Percentiles rank a stretch among this genome's conserved stretches.
Evolutionary conservation across 768 basidiomycete species (phyloP).

Genomic region (Suillus subluteus): DNA sequence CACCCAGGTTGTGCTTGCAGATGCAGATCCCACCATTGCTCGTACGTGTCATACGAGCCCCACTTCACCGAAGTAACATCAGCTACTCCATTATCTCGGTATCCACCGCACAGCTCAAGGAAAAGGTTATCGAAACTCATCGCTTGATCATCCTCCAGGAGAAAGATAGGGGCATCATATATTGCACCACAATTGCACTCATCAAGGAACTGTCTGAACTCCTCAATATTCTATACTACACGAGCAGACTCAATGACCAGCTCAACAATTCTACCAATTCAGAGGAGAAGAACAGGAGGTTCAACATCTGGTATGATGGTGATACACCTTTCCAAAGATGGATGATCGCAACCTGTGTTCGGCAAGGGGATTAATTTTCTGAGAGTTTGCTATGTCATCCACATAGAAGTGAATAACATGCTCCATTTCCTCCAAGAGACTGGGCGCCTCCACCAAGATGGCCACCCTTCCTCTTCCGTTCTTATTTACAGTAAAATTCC

Average conservation of each 20-base stretch:
- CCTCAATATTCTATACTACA: slow-evolving; percentile 6
- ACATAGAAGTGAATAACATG: slow-evolving; percentile 3
- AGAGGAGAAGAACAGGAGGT: slow-evolving; percentile 7
- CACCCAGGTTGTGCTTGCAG: slow-evolving; percentile 4
- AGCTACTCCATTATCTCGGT: not conserved
- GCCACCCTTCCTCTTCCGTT: not conserved
- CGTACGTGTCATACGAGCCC: not conserved
- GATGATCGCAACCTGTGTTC: not conserved
- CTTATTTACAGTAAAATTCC: slow-evolving; percentile 14
- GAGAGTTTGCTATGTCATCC: not conserved
- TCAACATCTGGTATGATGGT: not conserved
- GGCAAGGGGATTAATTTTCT: not conserved
- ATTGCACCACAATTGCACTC: slow-evolving; percentile 1
- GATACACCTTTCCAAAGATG: not conserved
- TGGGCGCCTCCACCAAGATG: too few species aligned
- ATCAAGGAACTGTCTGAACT: not conserved
- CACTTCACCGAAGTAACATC: slow-evolving; percentile 3
- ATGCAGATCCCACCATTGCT: not conserved
- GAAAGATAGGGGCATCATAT: slow-evolving; percentile 14
- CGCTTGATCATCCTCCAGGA: not conserved
- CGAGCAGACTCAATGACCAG: slow-evolving; percentile 6
- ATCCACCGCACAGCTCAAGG: accelerated
- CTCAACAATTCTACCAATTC: not conserved
- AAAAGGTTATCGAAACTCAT: not conserved
- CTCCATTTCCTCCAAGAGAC: too few species aligned